phyloP scores from a whole-genome alignment of 1,139 yeast genomes.

The Diutina siamensis region DNA sequence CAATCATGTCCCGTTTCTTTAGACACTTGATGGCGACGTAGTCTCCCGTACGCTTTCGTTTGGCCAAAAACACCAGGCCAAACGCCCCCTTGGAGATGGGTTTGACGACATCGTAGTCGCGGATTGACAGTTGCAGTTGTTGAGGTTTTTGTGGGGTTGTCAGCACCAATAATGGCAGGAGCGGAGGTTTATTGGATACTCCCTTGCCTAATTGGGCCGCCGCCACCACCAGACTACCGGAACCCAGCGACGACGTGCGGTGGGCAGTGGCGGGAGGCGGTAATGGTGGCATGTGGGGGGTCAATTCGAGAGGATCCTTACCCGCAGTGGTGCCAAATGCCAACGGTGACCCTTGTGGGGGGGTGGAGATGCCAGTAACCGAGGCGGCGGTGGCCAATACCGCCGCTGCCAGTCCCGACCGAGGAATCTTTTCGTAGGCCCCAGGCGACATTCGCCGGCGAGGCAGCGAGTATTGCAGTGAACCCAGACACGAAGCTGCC shows the following conservation, averaged over 20 bases:
- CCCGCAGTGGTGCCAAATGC: not conserved
- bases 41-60: slow-evolving; percentile 79
- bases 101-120: slow-evolving; percentile 81
- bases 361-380: not conserved
- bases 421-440: slow-evolving; percentile 36
- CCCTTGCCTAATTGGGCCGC: not conserved
- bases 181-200: slow-evolving; percentile 44
- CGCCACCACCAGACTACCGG: not conserved
- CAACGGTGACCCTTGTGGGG: not conserved
- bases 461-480: slow-evolving; percentile 30
- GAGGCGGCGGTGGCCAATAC: not conserved
- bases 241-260: slow-evolving; percentile 1
- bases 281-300: not conserved
- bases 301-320: not conserved
- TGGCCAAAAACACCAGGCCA: slow-evolving; percentile 86
- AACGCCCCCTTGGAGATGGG: slow-evolving; percentile 97
- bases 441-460: slow-evolving; percentile 47
- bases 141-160: slow-evolving; percentile 24
- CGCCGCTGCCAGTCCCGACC: slow-evolving; percentile 10
- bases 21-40: slow-evolving; percentile 93
- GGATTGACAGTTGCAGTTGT: slow-evolving; percentile 43
- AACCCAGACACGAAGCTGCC: not conserved
- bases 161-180: slow-evolving; percentile 73
- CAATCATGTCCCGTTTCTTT: slow-evolving; percentile 90
- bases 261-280: not conserved